Percentiles rank a stretch among this genome's conserved stretches.
These are phyloP conservation scores for Populus nigra DNA, from an alignment of 345 rosid genomes.

Conservation along the genomic window DNA sequence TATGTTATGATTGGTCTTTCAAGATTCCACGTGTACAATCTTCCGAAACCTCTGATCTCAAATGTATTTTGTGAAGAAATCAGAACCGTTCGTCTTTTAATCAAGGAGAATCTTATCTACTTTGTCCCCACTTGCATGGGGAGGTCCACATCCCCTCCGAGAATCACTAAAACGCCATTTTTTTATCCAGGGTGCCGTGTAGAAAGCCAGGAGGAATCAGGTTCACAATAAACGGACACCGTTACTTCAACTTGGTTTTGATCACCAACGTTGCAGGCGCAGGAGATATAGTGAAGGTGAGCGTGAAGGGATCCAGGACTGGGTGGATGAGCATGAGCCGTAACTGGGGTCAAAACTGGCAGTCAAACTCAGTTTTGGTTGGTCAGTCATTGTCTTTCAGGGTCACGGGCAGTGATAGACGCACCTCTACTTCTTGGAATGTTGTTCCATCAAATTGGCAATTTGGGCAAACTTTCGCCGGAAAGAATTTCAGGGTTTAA, in stretches of 20 bases:
- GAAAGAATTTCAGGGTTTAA: constrained; percentile 67
- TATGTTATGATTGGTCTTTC: neutral
- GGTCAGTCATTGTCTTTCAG: constrained; percentile 74
- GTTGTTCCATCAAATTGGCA: constrained; percentile 64
- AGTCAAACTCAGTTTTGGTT: constrained; percentile 49
- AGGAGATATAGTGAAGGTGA: constrained; percentile 51
- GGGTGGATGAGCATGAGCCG: constrained; percentile 59
- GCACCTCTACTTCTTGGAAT: constrained; percentile 74
- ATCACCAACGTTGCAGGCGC: constrained; percentile 75
- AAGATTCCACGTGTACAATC: neutral
- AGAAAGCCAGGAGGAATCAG: constrained; percentile 61
- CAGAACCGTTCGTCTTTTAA: neutral
- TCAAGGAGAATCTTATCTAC: neutral
- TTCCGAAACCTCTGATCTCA: neutral
- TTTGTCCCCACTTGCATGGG: neutral
- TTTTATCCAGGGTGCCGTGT: constrained; percentile 45
- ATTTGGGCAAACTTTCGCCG: constrained; percentile 74
- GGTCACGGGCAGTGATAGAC: constrained; percentile 64
- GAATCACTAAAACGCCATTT: neutral
- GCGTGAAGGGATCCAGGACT: constrained; percentile 57
- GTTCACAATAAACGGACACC: constrained; percentile 60
- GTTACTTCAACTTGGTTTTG: constrained; percentile 59
- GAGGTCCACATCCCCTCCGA: neutral
- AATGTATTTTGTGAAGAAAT: neutral
- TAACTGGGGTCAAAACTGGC: constrained; percentile 82